Conservation (phyloP, 2,329 filamentous ascomycete genomes). For the Tolypocladium album region DNA sequence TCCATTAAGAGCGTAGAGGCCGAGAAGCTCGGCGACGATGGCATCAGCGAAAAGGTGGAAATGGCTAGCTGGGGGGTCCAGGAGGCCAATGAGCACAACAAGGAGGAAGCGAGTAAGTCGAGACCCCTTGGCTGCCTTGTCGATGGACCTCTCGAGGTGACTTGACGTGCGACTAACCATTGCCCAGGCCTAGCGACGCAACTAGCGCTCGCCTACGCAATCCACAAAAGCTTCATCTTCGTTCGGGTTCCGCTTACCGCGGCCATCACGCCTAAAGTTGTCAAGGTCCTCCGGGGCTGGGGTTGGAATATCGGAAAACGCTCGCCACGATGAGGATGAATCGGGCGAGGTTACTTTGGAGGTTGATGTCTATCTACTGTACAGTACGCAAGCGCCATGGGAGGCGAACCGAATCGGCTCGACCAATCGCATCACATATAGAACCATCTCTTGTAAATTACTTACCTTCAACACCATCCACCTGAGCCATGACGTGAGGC, state of each 20-base stretch:
- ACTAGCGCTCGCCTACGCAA: slow-evolving; percentile 84
- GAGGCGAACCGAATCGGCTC: not conserved
- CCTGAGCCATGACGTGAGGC: not conserved
- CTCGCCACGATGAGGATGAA: slow-evolving; percentile 8
- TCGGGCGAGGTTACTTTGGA: not conserved
- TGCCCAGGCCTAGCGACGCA: slow-evolving; percentile 59
- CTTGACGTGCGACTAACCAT: slow-evolving; percentile 10
- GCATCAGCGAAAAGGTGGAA: slow-evolving; percentile 35
- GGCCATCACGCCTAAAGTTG: slow-evolving; percentile 87
- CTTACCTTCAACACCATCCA: not conserved
- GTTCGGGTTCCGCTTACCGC: slow-evolving; percentile 86
- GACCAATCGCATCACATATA: not conserved
- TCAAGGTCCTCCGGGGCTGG: slow-evolving; percentile 76
- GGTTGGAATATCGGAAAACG: slow-evolving; percentile 91
- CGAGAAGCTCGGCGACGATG: slow-evolving; percentile 30
- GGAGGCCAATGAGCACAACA: slow-evolving; percentile 49
- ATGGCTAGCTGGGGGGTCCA: slow-evolving; percentile 50
- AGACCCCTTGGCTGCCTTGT: not conserved
- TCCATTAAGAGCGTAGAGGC: slow-evolving; percentile 35
- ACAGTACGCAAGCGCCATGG: not conserved
- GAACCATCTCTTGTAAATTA: not conserved
- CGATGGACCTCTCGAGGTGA: not conserved
- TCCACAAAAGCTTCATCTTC: slow-evolving; percentile 98
- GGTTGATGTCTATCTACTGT: not conserved
- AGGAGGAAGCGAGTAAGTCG: slow-evolving; percentile 63